Evolutionary conservation across 2,329 filamentous ascomycete species (phyloP).

Genomic region (Onygenales sp.): DNA sequence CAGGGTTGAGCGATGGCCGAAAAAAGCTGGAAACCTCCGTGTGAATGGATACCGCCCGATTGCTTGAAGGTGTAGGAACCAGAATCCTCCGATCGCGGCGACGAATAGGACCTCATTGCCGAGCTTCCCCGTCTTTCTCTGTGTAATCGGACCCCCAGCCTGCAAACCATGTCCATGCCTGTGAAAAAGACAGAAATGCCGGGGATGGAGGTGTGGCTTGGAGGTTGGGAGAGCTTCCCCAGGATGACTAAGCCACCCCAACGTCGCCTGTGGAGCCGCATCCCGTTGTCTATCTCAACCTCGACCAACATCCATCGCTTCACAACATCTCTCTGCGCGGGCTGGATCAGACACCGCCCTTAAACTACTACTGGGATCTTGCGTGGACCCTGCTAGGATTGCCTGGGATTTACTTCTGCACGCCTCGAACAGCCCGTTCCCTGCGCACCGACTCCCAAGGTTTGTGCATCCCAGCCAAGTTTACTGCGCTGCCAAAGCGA

Average conservation of each 20-base stretch:
- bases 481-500: not conserved
- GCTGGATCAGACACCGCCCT: not conserved
- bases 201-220: too few relatives aligned
- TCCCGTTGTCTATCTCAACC: not conserved
- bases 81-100: not conserved
- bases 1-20: not conserved
- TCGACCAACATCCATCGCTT: not conserved
- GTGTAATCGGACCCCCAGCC: not conserved
- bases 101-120: not conserved
- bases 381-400: not conserved
- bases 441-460: not conserved
- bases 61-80: not conserved
- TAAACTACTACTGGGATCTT: not conserved
- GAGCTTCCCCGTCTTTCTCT: not conserved
- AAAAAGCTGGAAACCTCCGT: not conserved
- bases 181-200: too few relatives aligned
- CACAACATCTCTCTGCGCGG: not conserved
- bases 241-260: too few relatives aligned
- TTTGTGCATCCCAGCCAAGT: conserved; percentile 3
- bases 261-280: not conserved
- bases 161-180: too few relatives aligned
- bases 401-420: not conserved
- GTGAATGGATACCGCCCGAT: not conserved
- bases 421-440: not conserved
- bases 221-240: too few relatives aligned